These are phyloP conservation scores for Cutaneotrichosporon cutaneum DNA, from an alignment of 1,284 basidiomycete species.

Conservation along the genomic window DNA sequence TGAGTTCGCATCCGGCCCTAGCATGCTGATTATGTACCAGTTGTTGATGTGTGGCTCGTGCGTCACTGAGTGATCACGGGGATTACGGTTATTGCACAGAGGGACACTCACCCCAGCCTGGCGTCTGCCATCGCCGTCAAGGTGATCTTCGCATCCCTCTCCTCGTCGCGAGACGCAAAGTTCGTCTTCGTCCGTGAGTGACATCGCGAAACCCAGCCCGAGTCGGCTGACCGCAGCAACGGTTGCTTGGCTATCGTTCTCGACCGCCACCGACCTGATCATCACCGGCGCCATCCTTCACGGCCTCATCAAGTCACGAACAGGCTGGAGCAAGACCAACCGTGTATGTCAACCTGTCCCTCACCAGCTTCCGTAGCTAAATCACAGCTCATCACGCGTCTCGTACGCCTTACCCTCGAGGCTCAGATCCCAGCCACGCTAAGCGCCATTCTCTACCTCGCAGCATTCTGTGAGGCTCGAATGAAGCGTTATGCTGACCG, in stretches of 20 bases:
- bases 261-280: conserved; percentile 33
- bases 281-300: conserved; percentile 35
- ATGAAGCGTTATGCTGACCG: background rate
- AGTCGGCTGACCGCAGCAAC: background rate
- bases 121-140: background rate
- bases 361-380: no score
- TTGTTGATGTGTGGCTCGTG: background rate
- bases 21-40: background rate
- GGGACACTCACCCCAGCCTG: background rate
- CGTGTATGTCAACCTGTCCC: conserved; percentile 13
- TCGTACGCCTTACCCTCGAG: conserved; percentile 39
- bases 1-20: conserved; percentile 13
- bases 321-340: conserved; percentile 41
- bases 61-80: no score
- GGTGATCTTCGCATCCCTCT: background rate
- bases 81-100: no score
- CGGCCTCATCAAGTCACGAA: conserved; percentile 32
- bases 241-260: background rate
- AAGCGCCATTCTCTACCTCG: conserved; percentile 30
- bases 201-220: background rate
- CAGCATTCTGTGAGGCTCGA: conserved; percentile 34
- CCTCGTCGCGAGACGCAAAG: background rate
- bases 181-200: background rate
- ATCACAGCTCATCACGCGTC: conserved; percentile 29
- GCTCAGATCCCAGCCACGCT: conserved; percentile 37